Base-by-base conservation (phyloP, 306 rosid genomes). In the Astragalus glycyphyllos region DNA sequence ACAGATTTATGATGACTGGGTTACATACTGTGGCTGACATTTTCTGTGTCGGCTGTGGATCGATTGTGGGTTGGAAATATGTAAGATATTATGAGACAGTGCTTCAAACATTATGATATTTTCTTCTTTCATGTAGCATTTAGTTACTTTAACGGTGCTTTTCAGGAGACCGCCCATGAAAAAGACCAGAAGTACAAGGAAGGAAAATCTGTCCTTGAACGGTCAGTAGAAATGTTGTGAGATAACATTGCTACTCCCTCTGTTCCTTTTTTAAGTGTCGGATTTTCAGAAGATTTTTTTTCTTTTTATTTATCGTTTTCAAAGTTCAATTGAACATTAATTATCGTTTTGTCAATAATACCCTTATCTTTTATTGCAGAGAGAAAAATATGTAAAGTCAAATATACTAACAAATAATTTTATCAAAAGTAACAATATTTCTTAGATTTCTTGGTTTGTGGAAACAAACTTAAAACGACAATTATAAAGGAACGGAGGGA, bases 41-140 rank as follows among this genome's bases (percentile, higher is more conserved):
- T 57, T 92, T 87, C 86, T 92, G 98, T 46, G 92, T 92, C 11
- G 96, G 95, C 11, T 92, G 96, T 72, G 95, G 96, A 78, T 92
- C 98, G 5, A 84, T 89, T 56, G 86, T 92, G 62, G 98, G 95
- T 65, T 92, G 96, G 98, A 88, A 81, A 87, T 92, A 92, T 83
- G 98, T 92, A 89, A 86, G 98, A 87, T 96, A 87, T 58, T 53
- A 71, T 20, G 66, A 81, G 62, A 29, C 82, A 79, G 35, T 68
- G 69, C 80, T 61, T 57, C 48, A 29, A 72, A 77, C 31, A 14
- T 74, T 46, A 12, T 77, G 60, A 68, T 71, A 29, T 80, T 59
- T 2, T 59, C 46, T 17, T 41, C 73, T 65, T 73, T 46, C 69
- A 26, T 83, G 46, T 57, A 54, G 62, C 66, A 71, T 69, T 70